These are phyloP conservation scores for Gaeumannomyces sp. DNA, from an alignment of 2,329 filamentous ascomycete species.

Conservation along the genomic window DNA sequence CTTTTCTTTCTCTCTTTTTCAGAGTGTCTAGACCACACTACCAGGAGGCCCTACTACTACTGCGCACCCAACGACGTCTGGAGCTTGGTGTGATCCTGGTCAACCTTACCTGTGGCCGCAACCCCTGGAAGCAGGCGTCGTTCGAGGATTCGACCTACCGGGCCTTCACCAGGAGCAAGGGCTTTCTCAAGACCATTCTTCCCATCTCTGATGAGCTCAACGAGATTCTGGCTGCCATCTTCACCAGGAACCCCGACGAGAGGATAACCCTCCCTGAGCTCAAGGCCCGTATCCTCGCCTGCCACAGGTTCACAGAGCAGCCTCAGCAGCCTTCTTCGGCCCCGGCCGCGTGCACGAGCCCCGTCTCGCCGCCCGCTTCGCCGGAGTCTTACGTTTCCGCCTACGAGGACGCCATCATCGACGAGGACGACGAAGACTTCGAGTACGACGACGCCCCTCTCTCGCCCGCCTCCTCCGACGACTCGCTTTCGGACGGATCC, in stretches of 20 bases:
- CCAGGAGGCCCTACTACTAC: slow-evolving; percentile 72
- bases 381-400: slow-evolving; percentile 42
- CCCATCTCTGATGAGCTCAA: slow-evolving; percentile 87
- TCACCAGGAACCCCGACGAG: slow-evolving; percentile 76
- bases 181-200: slow-evolving; percentile 88
- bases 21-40: slow-evolving; percentile 85
- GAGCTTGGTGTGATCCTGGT: slow-evolving; percentile 96
- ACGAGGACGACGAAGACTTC: slow-evolving; percentile 28
- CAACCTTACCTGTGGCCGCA: slow-evolving; percentile 94
- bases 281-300: slow-evolving; percentile 67
- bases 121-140: slow-evolving; percentile 97
- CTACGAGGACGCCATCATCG: slow-evolving; percentile 38
- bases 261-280: slow-evolving; percentile 79
- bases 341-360: slow-evolving; percentile 22
- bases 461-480: slow-evolving; percentile 42
- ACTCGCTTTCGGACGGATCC: slow-evolving; percentile 11
- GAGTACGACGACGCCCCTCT: slow-evolving; percentile 37
- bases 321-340: slow-evolving; percentile 12
- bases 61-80: slow-evolving; percentile 96
- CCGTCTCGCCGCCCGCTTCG: slow-evolving; percentile 35
- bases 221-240: slow-evolving; percentile 78
- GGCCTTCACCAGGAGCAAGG: slow-evolving; percentile 76
- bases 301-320: slow-evolving; percentile 62
- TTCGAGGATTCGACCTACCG: slow-evolving; percentile 91
- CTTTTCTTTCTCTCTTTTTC: slow-evolving; percentile 22